Percentiles rank a stretch among this genome's conserved stretches.
Conservation (phyloP, 2,329 filamentous ascomycete genomes). For the Ophiostoma triangulosporum region DNA sequence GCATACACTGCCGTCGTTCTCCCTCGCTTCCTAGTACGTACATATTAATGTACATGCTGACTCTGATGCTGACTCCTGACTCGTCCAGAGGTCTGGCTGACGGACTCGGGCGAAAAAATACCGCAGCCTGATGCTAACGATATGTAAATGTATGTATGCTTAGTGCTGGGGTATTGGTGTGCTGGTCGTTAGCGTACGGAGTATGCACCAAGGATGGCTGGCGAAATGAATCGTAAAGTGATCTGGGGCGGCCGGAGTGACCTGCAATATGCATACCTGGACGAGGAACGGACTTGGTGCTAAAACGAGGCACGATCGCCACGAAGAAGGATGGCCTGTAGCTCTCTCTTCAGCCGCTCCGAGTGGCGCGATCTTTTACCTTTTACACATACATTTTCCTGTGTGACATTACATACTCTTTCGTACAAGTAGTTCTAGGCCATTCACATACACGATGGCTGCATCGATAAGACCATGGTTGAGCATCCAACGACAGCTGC, state of each 20-base stretch:
- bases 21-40: not conserved
- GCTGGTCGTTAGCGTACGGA: not conserved
- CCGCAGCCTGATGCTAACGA: constrained; percentile 1
- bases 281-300: not conserved
- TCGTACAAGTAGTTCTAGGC: not conserved
- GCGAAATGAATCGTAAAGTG: not conserved
- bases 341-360: not conserved
- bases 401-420: not conserved
- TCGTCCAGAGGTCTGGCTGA: too few relatives aligned
- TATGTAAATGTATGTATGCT: not conserved
- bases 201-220: not conserved
- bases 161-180: not conserved
- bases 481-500: not conserved
- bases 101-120: too few relatives aligned
- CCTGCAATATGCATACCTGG: not conserved
- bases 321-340: not conserved
- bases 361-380: not conserved
- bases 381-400: not conserved
- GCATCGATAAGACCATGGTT: not conserved
- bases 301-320: not conserved
- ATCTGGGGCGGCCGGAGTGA: not conserved
- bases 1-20: not conserved
- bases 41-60: too few relatives aligned
- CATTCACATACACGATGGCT: not conserved
- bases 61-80: not conserved